phyloP scores from a whole-genome alignment of 805 yeast genomes.

The Myxozyma udenii region DNA sequence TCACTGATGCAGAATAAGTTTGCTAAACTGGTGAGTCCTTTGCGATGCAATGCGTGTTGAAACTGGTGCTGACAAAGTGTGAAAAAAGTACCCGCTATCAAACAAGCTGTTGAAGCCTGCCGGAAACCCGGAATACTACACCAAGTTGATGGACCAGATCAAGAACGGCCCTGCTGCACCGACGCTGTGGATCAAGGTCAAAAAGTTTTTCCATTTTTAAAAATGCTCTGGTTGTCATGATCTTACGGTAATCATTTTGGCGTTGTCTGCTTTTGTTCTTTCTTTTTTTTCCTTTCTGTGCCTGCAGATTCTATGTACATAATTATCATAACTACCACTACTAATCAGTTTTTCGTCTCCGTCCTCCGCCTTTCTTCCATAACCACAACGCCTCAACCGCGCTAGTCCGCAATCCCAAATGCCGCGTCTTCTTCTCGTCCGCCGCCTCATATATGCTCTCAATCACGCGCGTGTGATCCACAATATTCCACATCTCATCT shows the following conservation, averaged over 20 bases:
- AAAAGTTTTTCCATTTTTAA: slow-evolving; percentile 6
- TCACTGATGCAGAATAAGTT: slow-evolving; percentile 8
- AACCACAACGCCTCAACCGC: slow-evolving; percentile 91
- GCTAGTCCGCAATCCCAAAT: slow-evolving; percentile 72
- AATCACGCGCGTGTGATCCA: slow-evolving; percentile 58
- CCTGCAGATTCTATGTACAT: too few species aligned
- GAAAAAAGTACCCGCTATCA: slow-evolving; percentile 27
- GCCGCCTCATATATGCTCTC: slow-evolving; percentile 62
- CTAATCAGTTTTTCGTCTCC: slow-evolving; percentile 24
- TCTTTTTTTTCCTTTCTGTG: neutral
- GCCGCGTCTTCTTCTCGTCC: slow-evolving; percentile 59
- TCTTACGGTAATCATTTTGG: neutral
- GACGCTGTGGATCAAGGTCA: slow-evolving; percentile 13
- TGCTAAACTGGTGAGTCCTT: slow-evolving; percentile 8
- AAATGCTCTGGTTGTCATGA: slow-evolving; percentile 4
- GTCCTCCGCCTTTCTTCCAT: slow-evolving; percentile 51
- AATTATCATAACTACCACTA: too few species aligned
- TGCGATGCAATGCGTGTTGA: neutral
- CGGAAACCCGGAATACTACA: slow-evolving; percentile 31
- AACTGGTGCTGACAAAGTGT: too few species aligned
- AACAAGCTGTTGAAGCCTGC: slow-evolving; percentile 29
- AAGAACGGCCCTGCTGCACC: slow-evolving; percentile 20
- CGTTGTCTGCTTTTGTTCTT: neutral
- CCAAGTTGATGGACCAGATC: slow-evolving; percentile 15
- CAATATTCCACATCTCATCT: slow-evolving; percentile 64